Percentiles rank a stretch among this genome's conserved stretches.
Evolutionary conservation across 768 basidiomycete genomes (phyloP).

Genomic region (Mycena leptocephala): DNA sequence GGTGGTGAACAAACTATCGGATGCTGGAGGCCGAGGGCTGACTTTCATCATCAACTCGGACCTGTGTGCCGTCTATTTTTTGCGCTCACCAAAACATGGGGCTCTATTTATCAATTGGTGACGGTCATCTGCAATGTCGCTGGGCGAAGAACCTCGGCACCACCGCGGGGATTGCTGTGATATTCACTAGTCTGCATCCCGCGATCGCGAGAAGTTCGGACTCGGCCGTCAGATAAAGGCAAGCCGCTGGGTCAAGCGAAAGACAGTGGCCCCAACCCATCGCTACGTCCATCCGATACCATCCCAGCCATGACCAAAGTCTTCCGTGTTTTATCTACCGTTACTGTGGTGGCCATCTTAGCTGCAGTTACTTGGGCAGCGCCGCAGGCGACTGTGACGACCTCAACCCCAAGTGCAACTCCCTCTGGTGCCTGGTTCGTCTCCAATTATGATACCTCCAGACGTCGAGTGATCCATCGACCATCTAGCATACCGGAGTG

Average conservation of each 20-base stretch:
- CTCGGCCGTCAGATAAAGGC: constrained; percentile 2
- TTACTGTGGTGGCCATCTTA: constrained; percentile 13
- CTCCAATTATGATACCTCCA: constrained; percentile 9
- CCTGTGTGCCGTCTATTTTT: constrained; percentile 8
- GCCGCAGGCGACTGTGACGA: constrained; percentile 11
- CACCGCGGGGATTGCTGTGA: constrained; percentile 14
- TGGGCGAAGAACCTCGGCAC: constrained; percentile 11
- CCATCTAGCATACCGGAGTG: constrained; percentile 15
- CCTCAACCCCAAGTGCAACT: constrained; percentile 9
- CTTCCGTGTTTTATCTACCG: constrained; percentile 8
- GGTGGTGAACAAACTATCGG: constrained; percentile 2
- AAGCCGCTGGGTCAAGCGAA: not conserved
- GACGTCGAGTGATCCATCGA: constrained; percentile 5
- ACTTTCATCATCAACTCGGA: constrained; percentile 8
- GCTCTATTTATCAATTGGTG: constrained; percentile 13
- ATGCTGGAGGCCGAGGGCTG: constrained; percentile 1
- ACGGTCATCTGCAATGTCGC: constrained; percentile 14
- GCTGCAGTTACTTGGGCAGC: constrained; percentile 13
- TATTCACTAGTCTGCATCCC: constrained; percentile 1
- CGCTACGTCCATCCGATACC: not conserved
- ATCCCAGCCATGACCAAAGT: constrained; percentile 8
- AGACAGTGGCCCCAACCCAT: not conserved
- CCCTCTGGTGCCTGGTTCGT: constrained; percentile 17
- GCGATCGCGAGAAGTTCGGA: not conserved
- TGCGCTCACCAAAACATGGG: not conserved